phyloP scores from a whole-genome alignment of 805 yeast species.

The Saccharomyces mikatae region DNA sequence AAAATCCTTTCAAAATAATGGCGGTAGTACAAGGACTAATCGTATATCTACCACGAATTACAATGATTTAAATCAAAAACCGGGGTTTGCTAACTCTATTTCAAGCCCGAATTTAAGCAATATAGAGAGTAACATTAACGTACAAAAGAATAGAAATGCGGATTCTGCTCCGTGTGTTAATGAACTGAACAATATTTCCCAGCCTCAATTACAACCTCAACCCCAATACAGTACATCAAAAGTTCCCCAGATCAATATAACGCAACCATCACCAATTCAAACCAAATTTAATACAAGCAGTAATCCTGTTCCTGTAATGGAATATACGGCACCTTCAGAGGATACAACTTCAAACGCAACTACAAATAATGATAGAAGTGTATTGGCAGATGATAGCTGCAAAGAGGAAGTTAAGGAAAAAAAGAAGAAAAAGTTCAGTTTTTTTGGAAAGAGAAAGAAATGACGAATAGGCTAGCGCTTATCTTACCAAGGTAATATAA shows the following conservation, averaged over 20 bases:
- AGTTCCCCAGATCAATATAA: neutral
- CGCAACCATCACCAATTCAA: neutral
- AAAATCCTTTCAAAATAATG: neutral
- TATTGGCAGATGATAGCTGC: neutral
- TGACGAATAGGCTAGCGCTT: neutral
- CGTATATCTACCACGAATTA: neutral
- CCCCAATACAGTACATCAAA: neutral
- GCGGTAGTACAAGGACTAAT: neutral
- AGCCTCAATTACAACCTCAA: neutral
- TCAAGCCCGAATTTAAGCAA: neutral
- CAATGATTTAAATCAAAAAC: neutral
- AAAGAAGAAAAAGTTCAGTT: conserved; percentile 23
- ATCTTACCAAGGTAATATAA: neutral
- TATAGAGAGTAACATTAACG: neutral
- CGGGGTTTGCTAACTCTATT: neutral
- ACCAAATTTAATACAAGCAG: neutral
- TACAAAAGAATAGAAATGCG: neutral
- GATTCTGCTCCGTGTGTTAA: neutral
- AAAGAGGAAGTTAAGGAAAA: conserved; percentile 16
- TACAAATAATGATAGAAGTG: neutral
- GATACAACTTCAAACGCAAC: neutral
- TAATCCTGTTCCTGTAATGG: neutral
- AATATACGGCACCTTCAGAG: neutral
- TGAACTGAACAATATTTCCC: neutral
- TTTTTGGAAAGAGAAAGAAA: conserved; percentile 22